Evolutionary conservation across 1,284 basidiomycete genomes (phyloP).

Genomic region (Fistulinella cinereoalba): DNA sequence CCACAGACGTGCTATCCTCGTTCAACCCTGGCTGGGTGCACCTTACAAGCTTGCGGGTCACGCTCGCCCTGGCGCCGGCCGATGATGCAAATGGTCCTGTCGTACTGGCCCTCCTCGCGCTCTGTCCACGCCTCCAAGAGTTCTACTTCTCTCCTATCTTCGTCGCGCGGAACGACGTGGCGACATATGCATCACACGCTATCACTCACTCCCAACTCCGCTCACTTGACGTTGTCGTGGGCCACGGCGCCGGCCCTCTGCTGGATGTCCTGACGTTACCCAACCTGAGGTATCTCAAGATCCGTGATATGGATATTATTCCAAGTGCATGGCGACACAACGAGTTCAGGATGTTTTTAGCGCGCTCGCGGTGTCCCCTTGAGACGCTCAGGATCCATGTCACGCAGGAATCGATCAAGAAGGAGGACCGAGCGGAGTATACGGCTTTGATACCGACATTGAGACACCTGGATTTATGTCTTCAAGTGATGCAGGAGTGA

Average conservation of each 20-base stretch:
- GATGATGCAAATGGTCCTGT: not conserved
- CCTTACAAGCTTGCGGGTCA: slow-evolving; percentile 12
- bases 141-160: slow-evolving; percentile 14
- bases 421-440: slow-evolving; percentile 13
- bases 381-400: slow-evolving; percentile 19
- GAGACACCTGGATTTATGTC: slow-evolving; percentile 19
- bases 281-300: slow-evolving; percentile 4
- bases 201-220: slow-evolving; percentile 10
- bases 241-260: slow-evolving; percentile 11
- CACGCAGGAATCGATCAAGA: slow-evolving; percentile 12
- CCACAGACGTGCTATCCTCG: slow-evolving; percentile 1
- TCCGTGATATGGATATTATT: slow-evolving; percentile 16
- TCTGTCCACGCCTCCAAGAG: slow-evolving; percentile 17
- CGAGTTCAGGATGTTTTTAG: slow-evolving; percentile 15
- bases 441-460: slow-evolving; percentile 18
- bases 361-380: slow-evolving; percentile 18
- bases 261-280: slow-evolving; percentile 14
- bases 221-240: slow-evolving; percentile 13
- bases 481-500: no score
- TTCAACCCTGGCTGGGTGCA: slow-evolving; percentile 18
- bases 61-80: not conserved
- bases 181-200: not conserved
- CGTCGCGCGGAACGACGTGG: slow-evolving; percentile 1
- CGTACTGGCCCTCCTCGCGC: slow-evolving; percentile 13
- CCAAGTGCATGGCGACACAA: slow-evolving; percentile 14